Evolutionary conservation across 2,329 filamentous ascomycete species (phyloP), one percentile per base, ranked within the genome.

Genomic region (Colletotrichum caudatum): DNA sequence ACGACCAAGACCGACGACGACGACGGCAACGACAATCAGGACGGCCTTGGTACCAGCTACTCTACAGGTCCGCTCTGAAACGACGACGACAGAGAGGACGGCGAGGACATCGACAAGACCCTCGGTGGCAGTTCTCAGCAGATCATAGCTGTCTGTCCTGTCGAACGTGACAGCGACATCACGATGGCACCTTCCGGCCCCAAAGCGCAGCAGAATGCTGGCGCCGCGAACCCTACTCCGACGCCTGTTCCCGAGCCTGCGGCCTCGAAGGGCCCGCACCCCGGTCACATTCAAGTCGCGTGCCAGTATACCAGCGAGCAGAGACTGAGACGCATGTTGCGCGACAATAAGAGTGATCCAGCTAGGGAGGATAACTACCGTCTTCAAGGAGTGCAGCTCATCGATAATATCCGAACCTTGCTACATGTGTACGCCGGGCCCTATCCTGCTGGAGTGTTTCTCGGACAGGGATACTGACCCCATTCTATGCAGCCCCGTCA

Each of bases 321-420:
- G 76, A 90, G 90, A 76, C 89, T 98, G 67, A 91, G 94, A 73
- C 89, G 90, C 77, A 91, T 91, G 80, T 87, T 97, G 69, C 86
- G 87, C 56, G 88, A 89, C 26, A 90, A 91, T 73, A 90, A 90
- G 50, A 90, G 92, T 77, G 92, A 93, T 77, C 90, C 93, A 63
- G 90, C 92, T 48, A 91, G 93, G 69, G 95, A 98, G 80, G 93
- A 95, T 77, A 90, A 84, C 73, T 90, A 94, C 74, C 91, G 95
- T 64, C 83, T 98, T 56, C 94, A 96, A 77, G 96, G 95, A 23
- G 92, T 98, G 12, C 89, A 94, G 71, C 92, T 95, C 86, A 95
- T 99, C 73, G 94, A 98, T 78, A 93, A 91, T 73, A 92, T 97
- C 53, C 89, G 95, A 59, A 90, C 91, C 76, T 89, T 89, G 29